Evolutionary conservation across 257 asterid genomes (phyloP).

Genomic region (Nicotiana attenuata): DNA sequence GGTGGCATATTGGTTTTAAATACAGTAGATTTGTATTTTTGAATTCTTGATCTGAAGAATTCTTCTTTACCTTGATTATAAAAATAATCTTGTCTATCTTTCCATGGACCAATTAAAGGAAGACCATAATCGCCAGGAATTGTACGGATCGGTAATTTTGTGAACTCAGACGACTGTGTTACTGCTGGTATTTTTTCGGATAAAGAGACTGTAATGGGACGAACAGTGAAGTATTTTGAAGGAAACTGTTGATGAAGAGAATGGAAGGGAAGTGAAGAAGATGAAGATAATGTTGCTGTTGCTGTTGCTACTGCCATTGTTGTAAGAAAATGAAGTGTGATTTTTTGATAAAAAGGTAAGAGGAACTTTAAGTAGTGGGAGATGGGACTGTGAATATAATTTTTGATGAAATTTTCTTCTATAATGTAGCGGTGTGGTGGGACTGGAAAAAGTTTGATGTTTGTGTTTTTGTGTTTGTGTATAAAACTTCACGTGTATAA

Average conservation of each 20-base stretch:
- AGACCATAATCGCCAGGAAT: constrained; percentile 52
- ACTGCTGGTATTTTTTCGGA: not conserved
- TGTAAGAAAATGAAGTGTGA: not conserved
- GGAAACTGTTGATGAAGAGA: not conserved
- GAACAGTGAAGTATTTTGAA: not conserved
- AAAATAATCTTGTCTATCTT: constrained; percentile 42
- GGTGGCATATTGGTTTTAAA: constrained; percentile 71
- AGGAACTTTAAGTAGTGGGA: too few species aligned
- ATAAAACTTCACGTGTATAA: too few species aligned
- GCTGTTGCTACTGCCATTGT: not conserved
- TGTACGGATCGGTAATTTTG: constrained; percentile 19
- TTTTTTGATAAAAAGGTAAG: too few species aligned
- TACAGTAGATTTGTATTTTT: constrained; percentile 41
- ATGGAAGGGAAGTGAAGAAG: not conserved
- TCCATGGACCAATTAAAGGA: constrained; percentile 42
- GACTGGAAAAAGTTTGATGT: too few species aligned
- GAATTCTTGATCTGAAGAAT: constrained; percentile 36
- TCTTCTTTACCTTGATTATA: constrained; percentile 43
- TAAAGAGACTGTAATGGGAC: not conserved
- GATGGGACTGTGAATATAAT: too few species aligned
- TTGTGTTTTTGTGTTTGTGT: too few species aligned
- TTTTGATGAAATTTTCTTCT: too few species aligned
- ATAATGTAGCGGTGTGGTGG: too few species aligned
- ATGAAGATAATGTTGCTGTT: not conserved
- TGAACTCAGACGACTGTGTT: not conserved